Percentiles rank a stretch among this genome's conserved stretches.
These are phyloP conservation scores for Dorcoceras hygrometricum DNA, from an alignment of 257 asterid species.

Conservation along the genomic window DNA sequence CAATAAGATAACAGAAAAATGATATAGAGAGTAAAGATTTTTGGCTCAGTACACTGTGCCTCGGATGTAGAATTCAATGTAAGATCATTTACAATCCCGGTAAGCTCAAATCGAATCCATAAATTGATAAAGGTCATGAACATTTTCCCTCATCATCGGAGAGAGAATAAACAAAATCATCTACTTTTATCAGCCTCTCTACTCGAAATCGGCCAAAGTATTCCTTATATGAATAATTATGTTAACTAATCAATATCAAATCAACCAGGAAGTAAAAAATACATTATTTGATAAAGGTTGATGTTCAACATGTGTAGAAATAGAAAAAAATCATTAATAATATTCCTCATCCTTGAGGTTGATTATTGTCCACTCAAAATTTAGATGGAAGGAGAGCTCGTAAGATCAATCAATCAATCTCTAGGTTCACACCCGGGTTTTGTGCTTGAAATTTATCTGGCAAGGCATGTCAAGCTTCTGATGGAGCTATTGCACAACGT, in stretches of 20 bases:
- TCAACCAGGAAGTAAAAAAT: slow-evolving; percentile 10
- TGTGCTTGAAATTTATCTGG: background rate
- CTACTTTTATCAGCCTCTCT: slow-evolving; percentile 4
- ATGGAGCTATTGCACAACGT: too few species aligned
- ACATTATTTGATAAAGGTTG: background rate
- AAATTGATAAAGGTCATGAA: background rate
- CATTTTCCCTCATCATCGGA: slow-evolving; percentile 2
- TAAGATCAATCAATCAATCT: background rate
- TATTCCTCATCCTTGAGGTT: background rate
- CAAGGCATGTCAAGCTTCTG: background rate
- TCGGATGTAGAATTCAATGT: slow-evolving; percentile 18
- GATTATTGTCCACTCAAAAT: background rate
- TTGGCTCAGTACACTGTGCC: slow-evolving; percentile 9
- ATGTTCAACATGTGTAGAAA: slow-evolving; percentile 5
- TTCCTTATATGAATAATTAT: background rate
- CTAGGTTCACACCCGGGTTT: background rate
- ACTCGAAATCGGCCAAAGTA: slow-evolving; percentile 8
- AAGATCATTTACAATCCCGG: slow-evolving; percentile 10
- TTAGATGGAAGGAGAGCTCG: background rate
- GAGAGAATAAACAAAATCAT: slow-evolving; percentile 8
- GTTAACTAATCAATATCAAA: slow-evolving; percentile 7
- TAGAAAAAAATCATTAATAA: background rate
- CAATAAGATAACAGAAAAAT: slow-evolving; percentile 12
- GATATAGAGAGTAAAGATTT: background rate
- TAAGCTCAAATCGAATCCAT: slow-evolving; percentile 6